These are phyloP conservation scores for Penicillium paradoxum DNA, from an alignment of 495 filamentous ascomycete genomes.

Conservation along the genomic window DNA sequence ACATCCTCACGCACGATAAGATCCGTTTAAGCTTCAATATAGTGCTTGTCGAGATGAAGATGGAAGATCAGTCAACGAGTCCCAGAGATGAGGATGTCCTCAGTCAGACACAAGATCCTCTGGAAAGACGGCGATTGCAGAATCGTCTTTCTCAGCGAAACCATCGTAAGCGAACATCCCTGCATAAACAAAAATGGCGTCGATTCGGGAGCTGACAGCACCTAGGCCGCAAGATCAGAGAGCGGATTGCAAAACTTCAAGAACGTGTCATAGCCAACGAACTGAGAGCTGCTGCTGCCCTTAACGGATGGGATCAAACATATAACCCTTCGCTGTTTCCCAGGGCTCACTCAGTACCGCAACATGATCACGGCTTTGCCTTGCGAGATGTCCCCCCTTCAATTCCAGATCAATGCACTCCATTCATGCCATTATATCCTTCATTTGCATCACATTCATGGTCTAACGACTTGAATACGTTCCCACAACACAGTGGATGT, in stretches of 20 bases:
- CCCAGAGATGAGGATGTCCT: constrained; percentile 7
- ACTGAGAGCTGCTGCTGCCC: constrained; percentile 30
- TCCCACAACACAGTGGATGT: not conserved
- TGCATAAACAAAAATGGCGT: not conserved
- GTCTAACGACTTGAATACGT: not conserved
- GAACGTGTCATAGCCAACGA: constrained; percentile 42
- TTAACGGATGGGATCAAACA: constrained; percentile 29
- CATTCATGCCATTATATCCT: constrained; percentile 5
- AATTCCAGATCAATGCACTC: not conserved
- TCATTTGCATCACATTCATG: not conserved
- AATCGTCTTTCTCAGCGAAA: constrained; percentile 37
- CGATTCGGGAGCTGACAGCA: not conserved
- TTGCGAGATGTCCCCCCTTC: not conserved
- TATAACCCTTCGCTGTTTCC: constrained; percentile 7
- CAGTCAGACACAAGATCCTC: constrained; percentile 20
- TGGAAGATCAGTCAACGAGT: constrained; percentile 3
- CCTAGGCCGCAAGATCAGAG: constrained; percentile 38
- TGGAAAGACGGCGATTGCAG: constrained; percentile 31
- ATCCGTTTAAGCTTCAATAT: not conserved
- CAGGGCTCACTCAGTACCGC: not conserved
- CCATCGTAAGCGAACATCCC: constrained; percentile 21
- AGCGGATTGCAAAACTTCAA: constrained; percentile 41
- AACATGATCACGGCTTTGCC: not conserved
- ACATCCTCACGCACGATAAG: not conserved
- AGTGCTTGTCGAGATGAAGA: constrained; percentile 7